Evolutionary conservation across 805 yeast genomes (phyloP).

Genomic region (Kodamaea leandrae): DNA sequence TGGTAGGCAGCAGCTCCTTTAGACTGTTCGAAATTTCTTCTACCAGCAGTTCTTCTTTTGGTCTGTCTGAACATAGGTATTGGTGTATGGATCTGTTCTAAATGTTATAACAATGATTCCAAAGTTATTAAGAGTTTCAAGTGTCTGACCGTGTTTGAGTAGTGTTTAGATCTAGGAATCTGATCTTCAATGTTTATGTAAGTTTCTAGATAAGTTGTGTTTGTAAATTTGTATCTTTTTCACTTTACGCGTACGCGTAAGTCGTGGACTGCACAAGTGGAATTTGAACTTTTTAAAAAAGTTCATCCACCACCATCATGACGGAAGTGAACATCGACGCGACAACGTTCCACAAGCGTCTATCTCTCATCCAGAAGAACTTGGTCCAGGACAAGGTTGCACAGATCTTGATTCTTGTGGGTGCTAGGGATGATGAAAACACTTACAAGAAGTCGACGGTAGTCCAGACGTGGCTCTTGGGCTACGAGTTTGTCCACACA

Average conservation of each 20-base stretch:
- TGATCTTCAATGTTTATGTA: too few species aligned
- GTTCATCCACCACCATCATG: constrained; percentile 40
- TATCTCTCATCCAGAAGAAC: constrained; percentile 39
- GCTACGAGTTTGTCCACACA: constrained; percentile 96
- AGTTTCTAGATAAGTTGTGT: too few species aligned
- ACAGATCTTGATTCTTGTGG: constrained; percentile 60
- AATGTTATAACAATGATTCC: not conserved
- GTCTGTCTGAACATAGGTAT: constrained; percentile 62
- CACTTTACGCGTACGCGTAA: constrained; percentile 1
- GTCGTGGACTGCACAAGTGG: not conserved
- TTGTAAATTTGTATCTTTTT: not conserved
- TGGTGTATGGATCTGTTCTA: not conserved
- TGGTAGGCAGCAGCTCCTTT: constrained; percentile 24
- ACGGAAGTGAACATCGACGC: constrained; percentile 58
- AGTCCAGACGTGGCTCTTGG: constrained; percentile 86
- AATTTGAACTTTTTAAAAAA: constrained; percentile 1
- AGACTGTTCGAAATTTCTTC: constrained; percentile 57
- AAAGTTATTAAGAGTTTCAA: too few species aligned
- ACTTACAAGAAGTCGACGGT: constrained; percentile 87
- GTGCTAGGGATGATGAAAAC: constrained; percentile 83
- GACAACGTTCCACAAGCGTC: constrained; percentile 50
- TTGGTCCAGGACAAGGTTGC: constrained; percentile 24
- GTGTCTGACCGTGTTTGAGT: too few species aligned
- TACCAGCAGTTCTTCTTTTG: constrained; percentile 72
- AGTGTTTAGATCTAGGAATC: too few species aligned